Evolutionary conservation across 2,329 filamentous ascomycete species (phyloP).

Genomic region (Xylariales sp.): DNA sequence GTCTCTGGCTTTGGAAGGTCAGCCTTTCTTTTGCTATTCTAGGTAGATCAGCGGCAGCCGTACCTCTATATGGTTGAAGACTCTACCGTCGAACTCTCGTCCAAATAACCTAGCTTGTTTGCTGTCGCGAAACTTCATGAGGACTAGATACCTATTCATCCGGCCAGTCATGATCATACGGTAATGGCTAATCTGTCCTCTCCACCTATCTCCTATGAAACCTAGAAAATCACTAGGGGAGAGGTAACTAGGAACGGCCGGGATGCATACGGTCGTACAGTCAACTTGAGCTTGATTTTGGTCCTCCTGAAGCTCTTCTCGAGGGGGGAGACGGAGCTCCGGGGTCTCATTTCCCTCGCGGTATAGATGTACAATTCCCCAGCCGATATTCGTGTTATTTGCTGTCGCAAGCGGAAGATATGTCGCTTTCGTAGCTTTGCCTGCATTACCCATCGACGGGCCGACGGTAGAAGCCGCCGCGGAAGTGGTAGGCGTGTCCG

Average conservation of each 20-base stretch:
- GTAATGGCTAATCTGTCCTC: conserved; percentile 90
- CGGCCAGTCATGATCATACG: conserved; percentile 90
- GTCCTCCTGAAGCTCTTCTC: conserved; percentile 48
- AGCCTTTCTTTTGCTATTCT: conserved; percentile 38
- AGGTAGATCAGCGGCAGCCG: conserved; percentile 44
- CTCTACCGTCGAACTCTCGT: conserved; percentile 88
- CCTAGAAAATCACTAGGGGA: conserved; percentile 90
- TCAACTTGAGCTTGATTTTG: conserved; percentile 57
- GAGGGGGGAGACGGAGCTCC: conserved; percentile 56
- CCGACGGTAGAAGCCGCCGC: conserved; percentile 65
- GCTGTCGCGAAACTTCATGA: conserved; percentile 90
- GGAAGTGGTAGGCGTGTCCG: conserved; percentile 52
- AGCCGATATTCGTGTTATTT: conserved; percentile 81
- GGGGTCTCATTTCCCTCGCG: conserved; percentile 82
- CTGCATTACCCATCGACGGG: conserved; percentile 67
- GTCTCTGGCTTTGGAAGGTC: conserved; percentile 77
- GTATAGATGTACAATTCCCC: conserved; percentile 95
- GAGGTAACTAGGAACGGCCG: conserved; percentile 94
- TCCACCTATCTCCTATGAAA: conserved; percentile 89
- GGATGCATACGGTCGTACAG: conserved; percentile 90
- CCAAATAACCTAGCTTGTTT: conserved; percentile 83
- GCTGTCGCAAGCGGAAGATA: conserved; percentile 76
- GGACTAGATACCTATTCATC: conserved; percentile 91
- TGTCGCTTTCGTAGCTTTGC: conserved; percentile 83
- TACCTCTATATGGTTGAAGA: conserved; percentile 93